Evolutionary conservation across 208 protist genomes (phyloP).

Genomic region (Trypanosoma brucei): DNA sequence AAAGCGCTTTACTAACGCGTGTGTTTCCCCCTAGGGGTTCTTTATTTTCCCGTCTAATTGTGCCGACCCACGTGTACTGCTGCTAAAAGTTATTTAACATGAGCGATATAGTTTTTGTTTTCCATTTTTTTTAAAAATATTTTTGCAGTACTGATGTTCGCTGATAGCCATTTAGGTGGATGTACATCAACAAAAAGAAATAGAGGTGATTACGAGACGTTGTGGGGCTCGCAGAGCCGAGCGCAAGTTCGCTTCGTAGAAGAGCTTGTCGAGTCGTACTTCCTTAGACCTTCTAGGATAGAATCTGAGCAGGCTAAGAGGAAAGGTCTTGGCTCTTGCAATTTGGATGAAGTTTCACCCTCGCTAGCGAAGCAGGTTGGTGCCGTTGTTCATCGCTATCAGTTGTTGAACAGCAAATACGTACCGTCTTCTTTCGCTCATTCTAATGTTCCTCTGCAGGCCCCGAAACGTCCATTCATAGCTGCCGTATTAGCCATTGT

Average conservation of each 20-base stretch:
- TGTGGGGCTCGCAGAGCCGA: conserved; percentile 1
- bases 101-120: background rate
- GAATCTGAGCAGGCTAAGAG: conserved; percentile 1
- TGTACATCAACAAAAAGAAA: conserved; percentile 5
- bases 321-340: conserved; percentile 9
- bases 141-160: background rate
- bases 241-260: conserved; percentile 5
- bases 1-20: too few species aligned
- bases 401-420: conserved; percentile 15
- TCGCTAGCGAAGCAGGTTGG: conserved; percentile 18
- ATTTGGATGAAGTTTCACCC: conserved; percentile 15
- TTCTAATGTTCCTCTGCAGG: conserved; percentile 14
- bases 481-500: conserved; percentile 22
- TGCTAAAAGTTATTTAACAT: too few species aligned
- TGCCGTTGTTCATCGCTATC: conserved; percentile 22
- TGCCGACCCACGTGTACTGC: too few species aligned
- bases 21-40: too few species aligned
- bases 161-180: conserved; percentile 7
- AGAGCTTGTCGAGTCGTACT: conserved; percentile 24
- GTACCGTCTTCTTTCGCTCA: conserved; percentile 20
- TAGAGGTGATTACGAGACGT: background rate
- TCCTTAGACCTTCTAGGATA: conserved; percentile 10
- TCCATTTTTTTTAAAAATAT: background rate
- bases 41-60: too few species aligned
- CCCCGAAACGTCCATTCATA: conserved; percentile 24